Base-by-base conservation (phyloP, 2,329 filamentous ascomycete species). In the Fusarium ramigenum region DNA sequence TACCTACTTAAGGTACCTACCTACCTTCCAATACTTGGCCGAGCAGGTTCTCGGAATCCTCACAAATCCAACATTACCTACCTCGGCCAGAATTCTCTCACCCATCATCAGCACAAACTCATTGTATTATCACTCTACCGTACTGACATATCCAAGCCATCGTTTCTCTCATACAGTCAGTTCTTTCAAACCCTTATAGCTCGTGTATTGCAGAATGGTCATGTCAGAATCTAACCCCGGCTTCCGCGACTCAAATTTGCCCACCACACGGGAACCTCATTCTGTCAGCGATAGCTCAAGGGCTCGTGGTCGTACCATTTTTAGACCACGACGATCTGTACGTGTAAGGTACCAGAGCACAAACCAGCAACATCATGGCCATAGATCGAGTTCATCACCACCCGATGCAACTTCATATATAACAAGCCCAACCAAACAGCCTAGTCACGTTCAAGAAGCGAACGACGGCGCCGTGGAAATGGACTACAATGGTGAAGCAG, bases 141-240 rank as follows among this genome's bases (percentile, higher is more conserved):
- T 53, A 59, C 50, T 61, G 28, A 53, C 25, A 53, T 63, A 68
- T 47, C 44, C 25, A 49, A 57, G 30, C 40, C 19, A 15, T 34
- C 37, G 40, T 57, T 60, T 49, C 11, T 37, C 36, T 49, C 54
- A 73, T 70, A 69, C 77, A 76, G 65, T 74, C 77, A 78, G 63
- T 44, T 58, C 69, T 60, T 72, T 71, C 65, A 65, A 74, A 68
- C 74, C 52, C 23, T 25, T 61, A 59, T 62, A 32, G 53, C n/a
- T 60, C 62, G 46, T 56, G 60, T 14, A 30, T 60, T 53, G 10
- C 64, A 76, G 42, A 50, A 83, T 83, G 81, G 72, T 72, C 72
- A 62, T 72, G 36, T 58, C 77, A 72, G 73, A 78, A 76, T 78
- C 79, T 70, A 79, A 79, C 47, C 65, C 74, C 28, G 75, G 78